Conservation (phyloP, 306 rosid genomes). For the Cucurbita maxima region DNA sequence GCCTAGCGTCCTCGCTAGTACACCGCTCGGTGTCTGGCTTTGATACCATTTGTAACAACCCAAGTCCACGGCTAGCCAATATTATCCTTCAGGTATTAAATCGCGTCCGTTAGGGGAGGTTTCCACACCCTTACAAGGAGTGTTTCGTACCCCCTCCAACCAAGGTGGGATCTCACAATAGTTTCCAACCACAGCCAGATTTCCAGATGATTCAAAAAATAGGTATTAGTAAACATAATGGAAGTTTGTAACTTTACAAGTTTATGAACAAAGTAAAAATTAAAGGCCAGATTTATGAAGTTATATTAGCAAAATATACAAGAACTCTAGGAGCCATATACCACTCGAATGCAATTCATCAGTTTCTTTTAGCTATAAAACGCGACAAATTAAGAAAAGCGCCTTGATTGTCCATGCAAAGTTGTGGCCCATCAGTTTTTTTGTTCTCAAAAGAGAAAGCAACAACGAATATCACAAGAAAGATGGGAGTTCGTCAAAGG, state of each 20-base stretch:
- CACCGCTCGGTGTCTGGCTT: no score
- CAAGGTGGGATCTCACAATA: not conserved
- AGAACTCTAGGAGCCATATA: not conserved
- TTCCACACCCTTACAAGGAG: no score
- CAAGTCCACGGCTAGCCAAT: no score
- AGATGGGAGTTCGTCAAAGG: not conserved
- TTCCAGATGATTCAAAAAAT: not conserved
- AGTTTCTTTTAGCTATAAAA: not conserved
- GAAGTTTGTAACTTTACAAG: not conserved
- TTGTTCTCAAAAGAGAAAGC: not conserved
- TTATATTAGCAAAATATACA: not conserved
- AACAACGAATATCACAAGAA: not conserved
- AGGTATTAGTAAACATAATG: not conserved
- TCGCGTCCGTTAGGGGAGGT: no score
- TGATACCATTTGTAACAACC: no score
- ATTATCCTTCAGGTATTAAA: no score
- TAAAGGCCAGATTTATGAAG: not conserved
- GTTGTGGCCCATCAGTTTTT: not conserved
- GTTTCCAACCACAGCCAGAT: not conserved
- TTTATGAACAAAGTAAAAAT: not conserved
- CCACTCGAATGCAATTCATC: not conserved
- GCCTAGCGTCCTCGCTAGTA: no score
- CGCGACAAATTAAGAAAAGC: not conserved
- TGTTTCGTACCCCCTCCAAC: no score
- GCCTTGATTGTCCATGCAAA: not conserved